Evolutionary conservation across 257 asterid genomes (phyloP), one percentile per base, ranked within the genome.

Genomic region (Nicotiana undulata): DNA sequence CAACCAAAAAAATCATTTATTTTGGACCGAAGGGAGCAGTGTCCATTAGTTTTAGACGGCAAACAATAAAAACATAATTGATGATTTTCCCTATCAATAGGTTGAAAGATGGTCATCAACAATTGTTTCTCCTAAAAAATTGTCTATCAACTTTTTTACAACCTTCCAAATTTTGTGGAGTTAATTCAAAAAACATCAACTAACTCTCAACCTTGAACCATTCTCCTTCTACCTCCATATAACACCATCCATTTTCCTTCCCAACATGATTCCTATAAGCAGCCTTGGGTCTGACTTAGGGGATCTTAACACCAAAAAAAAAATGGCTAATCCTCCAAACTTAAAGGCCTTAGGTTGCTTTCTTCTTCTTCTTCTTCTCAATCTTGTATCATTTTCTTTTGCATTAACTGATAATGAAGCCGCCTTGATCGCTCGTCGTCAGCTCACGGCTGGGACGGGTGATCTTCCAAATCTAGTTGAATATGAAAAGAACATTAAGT

Each of bases 221-320:
- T 81, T 51, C 67, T 16, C 29, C 66, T 49, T 81, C 37, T 18
- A 18, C 75, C 77, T 70, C 83, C 83, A 86, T 84, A 88, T 81
- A 85, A 87, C 84, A 70, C 79, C 88, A 77, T 78, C 13, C 32
- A 61, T 44, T 79, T 49, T 31, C 58, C 85, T 63, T 28, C 20
- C 20, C 59, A 63, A 72, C 82, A 40, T 37, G 85, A 59, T 61
- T 79, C 61, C 82, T 86, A 87, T 70, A 70, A 92, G 91, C 96
- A 81, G 91, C 93, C 94, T 85, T 87, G 84, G 93, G 93, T 83
- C 85, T 75, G 83, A 83, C 90, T 86, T 85, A 85, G 87, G 89
- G 89, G 89, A 88, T 84, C 68, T 59, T 61, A 37, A 31, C 1
- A 1, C n/a, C n/a, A 55, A 32, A 44, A 22, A 70, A 55, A 32